Conservation (phyloP, 2,329 filamentous ascomycete genomes). For the Diaporthe helianthi region DNA sequence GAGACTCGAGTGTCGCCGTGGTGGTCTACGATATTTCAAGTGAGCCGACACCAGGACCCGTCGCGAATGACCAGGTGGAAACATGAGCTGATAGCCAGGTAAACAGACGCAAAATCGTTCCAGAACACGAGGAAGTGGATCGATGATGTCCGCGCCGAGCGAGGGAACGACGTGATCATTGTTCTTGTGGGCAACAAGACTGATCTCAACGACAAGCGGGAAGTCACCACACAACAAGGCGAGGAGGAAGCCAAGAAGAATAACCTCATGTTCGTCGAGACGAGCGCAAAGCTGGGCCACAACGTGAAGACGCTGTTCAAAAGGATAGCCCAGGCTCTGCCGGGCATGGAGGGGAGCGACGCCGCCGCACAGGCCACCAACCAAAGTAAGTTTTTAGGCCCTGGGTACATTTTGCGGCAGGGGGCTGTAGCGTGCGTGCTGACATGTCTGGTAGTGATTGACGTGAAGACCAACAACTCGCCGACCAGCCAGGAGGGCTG, state of each 20-base stretch:
- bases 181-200: constrained; percentile 99
- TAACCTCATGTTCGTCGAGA: constrained; percentile 98
- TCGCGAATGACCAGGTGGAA: constrained; percentile 26
- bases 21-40: constrained; percentile 99
- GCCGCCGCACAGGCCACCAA: constrained; percentile 73
- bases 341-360: constrained; percentile 94
- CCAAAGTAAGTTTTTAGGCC: constrained; percentile 72
- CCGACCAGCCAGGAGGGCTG: constrained; percentile 77
- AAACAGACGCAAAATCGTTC: constrained; percentile 86
- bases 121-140: constrained; percentile 99
- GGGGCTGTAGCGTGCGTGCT: constrained; percentile 35
- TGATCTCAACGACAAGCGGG: constrained; percentile 96
- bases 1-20: constrained; percentile 96
- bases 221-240: constrained; percentile 94
- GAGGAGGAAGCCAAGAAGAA: constrained; percentile 99
- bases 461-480: constrained; percentile 83
- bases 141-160: constrained; percentile 94
- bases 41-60: constrained; percentile 46
- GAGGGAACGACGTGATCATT: constrained; percentile 98
- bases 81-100: constrained; percentile 10
- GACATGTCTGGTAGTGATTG: constrained; percentile 72
- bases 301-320: constrained; percentile 98
- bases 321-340: constrained; percentile 96
- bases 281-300: constrained; percentile 95
- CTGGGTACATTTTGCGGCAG: neutral